phyloP scores from a whole-genome alignment of 352 stramenopile genomes.

The Pilasporangium apinafurcum region DNA sequence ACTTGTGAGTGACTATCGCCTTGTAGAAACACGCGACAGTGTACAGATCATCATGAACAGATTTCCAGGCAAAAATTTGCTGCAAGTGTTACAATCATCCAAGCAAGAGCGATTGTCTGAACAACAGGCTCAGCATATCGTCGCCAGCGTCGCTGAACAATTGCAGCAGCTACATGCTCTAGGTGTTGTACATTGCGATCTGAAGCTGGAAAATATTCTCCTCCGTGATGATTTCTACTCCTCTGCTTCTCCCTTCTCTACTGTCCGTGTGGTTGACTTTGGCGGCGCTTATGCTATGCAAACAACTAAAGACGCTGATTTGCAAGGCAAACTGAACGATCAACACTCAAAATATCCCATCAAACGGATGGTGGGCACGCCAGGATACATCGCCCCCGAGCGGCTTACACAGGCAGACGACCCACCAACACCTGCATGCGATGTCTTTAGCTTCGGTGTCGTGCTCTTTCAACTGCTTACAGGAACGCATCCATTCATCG shows the following conservation, averaged over 20 bases:
- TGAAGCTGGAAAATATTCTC: constrained; percentile 97
- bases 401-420: constrained; percentile 24
- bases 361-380: constrained; percentile 43
- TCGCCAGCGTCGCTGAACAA: constrained; percentile 41
- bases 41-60: constrained; percentile 53
- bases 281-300: constrained; percentile 34
- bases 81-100: constrained; percentile 22
- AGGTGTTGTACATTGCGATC: constrained; percentile 94
- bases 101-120: constrained; percentile 15
- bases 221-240: too few relatives aligned
- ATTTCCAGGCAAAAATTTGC: constrained; percentile 30
- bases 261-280: constrained; percentile 56
- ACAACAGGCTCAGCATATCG: constrained; percentile 34
- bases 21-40: constrained; percentile 39
- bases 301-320: constrained; percentile 2
- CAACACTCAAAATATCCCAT: not conserved
- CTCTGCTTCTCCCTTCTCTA: too few relatives aligned
- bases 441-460: constrained; percentile 60
- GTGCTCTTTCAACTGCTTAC: constrained; percentile 55
- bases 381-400: constrained; percentile 57
- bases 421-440: constrained; percentile 26
- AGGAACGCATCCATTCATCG: constrained; percentile 43
- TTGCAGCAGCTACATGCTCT: constrained; percentile 90
- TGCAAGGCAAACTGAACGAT: too few relatives aligned
- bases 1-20: constrained; percentile 22